Percentiles rank a stretch among this genome's conserved stretches.
Evolutionary conservation across 257 asterid species (phyloP).

Genomic region (Capsicum rhomboideum): DNA sequence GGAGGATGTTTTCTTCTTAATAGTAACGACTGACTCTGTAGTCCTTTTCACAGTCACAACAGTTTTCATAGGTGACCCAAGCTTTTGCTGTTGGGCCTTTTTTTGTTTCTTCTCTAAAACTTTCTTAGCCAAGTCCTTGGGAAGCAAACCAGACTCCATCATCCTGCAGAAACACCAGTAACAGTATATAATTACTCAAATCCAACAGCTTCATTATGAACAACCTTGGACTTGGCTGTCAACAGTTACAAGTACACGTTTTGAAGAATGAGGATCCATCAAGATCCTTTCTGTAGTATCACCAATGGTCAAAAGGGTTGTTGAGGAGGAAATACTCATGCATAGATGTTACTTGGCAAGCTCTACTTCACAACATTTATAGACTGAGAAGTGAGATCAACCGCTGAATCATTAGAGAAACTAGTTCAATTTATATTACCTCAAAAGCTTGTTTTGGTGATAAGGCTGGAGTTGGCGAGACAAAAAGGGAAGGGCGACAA

Average conservation of each 20-base stretch:
- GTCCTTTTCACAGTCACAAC: slow-evolving; percentile 48
- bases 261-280: background rate
- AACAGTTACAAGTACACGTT: background rate
- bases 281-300: background rate
- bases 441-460: background rate
- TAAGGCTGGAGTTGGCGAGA: background rate
- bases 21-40: slow-evolving; percentile 7
- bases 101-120: slow-evolving; percentile 61
- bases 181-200: background rate
- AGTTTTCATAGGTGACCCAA: slow-evolving; percentile 55
- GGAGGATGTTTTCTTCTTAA: slow-evolving; percentile 31
- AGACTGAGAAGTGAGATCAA: background rate
- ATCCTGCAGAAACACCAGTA: slow-evolving; percentile 36
- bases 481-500: background rate
- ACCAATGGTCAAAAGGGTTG: background rate
- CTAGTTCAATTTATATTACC: background rate
- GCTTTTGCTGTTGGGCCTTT: slow-evolving; percentile 48
- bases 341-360: background rate
- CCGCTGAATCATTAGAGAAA: background rate
- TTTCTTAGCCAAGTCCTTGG: slow-evolving; percentile 62
- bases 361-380: background rate
- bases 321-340: background rate
- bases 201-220: background rate
- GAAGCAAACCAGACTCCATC: slow-evolving; percentile 95
- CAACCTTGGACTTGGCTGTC: background rate